Conservation (phyloP, 2,329 filamentous ascomycete species). For the Aspergillus luchuensis region DNA sequence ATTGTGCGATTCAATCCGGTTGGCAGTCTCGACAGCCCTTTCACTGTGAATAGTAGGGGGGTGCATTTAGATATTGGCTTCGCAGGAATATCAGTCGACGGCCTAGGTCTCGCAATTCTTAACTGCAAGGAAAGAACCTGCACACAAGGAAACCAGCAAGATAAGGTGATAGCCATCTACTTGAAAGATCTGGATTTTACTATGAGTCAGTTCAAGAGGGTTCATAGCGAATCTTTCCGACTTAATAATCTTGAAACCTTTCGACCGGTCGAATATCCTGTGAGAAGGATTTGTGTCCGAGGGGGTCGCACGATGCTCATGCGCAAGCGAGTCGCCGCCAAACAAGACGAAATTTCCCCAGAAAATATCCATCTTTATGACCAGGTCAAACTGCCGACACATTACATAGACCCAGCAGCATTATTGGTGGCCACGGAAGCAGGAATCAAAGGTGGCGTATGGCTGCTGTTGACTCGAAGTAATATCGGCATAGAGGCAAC, state of each 20-base stretch:
- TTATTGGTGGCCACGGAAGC: neutral
- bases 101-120: neutral
- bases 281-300: neutral
- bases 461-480: neutral
- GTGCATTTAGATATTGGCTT: slow-evolving; percentile 21
- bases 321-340: too few species aligned
- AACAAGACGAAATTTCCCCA: too few species aligned
- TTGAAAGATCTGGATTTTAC: neutral
- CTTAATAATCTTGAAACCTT: neutral
- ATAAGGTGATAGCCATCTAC: neutral
- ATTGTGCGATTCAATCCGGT: neutral
- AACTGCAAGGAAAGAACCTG: neutral
- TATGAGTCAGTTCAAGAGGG: neutral
- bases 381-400: too few species aligned
- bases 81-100: neutral
- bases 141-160: neutral
- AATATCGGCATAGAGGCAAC: neutral
- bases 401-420: neutral
- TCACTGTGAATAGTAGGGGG: neutral
- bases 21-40: neutral
- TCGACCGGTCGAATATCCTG: neutral
- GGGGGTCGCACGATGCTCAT: too few species aligned
- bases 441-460: neutral
- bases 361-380: too few species aligned
- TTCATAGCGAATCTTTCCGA: neutral